A percentile compares a stretch with the other conserved stretches of the same genome.
These are phyloP conservation scores for Prunus yedoensis DNA, from an alignment of 331 rosid genomes.

Conservation along the genomic window DNA sequence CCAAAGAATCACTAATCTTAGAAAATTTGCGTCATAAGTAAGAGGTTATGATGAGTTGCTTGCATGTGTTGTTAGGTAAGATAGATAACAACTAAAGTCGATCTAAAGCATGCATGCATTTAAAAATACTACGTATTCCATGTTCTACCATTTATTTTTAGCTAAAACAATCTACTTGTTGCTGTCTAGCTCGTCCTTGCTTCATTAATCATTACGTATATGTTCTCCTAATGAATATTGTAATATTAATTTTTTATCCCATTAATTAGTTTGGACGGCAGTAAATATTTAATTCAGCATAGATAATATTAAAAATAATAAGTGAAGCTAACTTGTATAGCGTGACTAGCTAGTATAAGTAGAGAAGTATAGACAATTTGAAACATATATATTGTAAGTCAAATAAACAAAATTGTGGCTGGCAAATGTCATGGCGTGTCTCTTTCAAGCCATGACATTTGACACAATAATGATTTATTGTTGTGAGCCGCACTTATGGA, in stretches of 20 bases:
- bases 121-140: background rate
- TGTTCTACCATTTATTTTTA: background rate
- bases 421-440: no score
- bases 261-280: slow-evolving; percentile 3
- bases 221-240: background rate
- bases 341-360: background rate
- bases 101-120: background rate
- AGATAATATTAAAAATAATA: background rate
- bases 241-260: background rate
- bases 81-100: slow-evolving; percentile 12
- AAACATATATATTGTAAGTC: background rate
- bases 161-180: no score
- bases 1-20: background rate
- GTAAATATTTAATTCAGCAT: background rate
- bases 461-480: no score
- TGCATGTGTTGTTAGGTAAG: slow-evolving; percentile 17
- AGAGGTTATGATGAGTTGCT: background rate
- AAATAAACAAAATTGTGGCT: background rate
- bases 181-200: no score
- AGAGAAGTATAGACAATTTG: background rate
- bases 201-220: no score
- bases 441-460: no score
- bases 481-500: no score
- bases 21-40: background rate
- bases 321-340: background rate